Base-by-base conservation (phyloP, 495 filamentous ascomycete genomes). In the Penicillium cosmopolitanum region DNA sequence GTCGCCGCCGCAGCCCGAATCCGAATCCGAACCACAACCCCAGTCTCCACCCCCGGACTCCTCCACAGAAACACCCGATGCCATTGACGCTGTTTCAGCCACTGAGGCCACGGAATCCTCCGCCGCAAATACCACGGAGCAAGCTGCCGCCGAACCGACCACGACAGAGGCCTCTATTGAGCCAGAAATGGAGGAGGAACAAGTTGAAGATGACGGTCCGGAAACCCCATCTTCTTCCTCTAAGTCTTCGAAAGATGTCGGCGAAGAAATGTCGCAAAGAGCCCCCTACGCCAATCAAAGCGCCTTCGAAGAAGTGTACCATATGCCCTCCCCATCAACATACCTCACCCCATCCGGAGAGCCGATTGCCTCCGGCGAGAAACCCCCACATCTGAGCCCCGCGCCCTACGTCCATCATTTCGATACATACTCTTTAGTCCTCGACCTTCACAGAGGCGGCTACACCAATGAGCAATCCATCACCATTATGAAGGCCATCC, bases 391-490 rank as follows among this genome's bases (percentile, higher is more conserved):
- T 62, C 65, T 97, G 33, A 77, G 85, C 7, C 84, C 91, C 0
- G 83, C 90, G 15, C 90, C 85, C 3, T 94, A 96, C 71, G 85
- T 96, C 12, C 95, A 98, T 77, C 92, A 97, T 77, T 98, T 98
- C 72, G 95, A 98, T 75, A 96, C 89, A 16, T 98, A 93, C 67
- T 85, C 85, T 4, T 82, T 97, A 2, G 95, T 97, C 5, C 87
- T 87, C 48, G 83, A 90, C 62, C 85, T 98, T 5, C 79, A 86
- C 19, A 72, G 73, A 0, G 82, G 87, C 19, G 90, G 87, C 3
- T 97, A 92, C 73, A 84, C 77, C 7, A 73, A 81, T 13, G 79
- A 79, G 0, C 92, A 96, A 69, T 82, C 89, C 36, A 84, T 90
- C 47, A 89, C 85, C 2, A 78, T 89, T 46, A 98, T 98, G 94